A percentile compares a stretch with the other conserved stretches of the same genome.
Evolutionary conservation across 192 early-diverging fungal species (phyloP).

Genomic region (Coemansia guatemalensis): DNA sequence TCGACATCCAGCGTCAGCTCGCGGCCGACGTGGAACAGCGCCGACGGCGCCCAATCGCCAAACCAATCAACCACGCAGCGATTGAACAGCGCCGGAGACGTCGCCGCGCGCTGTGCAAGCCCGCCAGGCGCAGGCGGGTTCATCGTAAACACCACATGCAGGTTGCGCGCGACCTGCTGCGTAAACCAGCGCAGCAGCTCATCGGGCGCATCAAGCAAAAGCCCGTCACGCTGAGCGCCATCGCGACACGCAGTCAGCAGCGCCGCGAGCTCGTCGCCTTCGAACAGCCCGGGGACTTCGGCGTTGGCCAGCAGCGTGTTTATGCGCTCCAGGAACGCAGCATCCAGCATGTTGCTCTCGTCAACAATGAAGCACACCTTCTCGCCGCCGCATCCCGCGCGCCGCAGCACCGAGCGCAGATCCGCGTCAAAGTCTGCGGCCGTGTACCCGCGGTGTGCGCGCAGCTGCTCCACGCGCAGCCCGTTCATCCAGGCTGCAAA

Average conservation of each 20-base stretch:
- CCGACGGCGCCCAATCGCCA: conserved; percentile 98
- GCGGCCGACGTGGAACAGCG: conserved; percentile 96
- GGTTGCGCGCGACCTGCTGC: conserved; percentile 90
- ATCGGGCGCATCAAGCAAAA: conserved; percentile 90
- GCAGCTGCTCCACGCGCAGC: conserved; percentile 91
- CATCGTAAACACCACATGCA: conserved; percentile 99
- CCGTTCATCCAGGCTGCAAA: conserved; percentile 99
- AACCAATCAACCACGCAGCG: conserved; percentile 99
- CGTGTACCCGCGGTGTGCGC: conserved; percentile 96
- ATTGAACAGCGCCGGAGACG: conserved; percentile 99
- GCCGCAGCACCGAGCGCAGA: conserved; percentile 81
- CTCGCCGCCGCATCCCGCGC: conserved; percentile 96
- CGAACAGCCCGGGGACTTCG: conserved; percentile 98
- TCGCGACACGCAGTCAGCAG: conserved; percentile 96
- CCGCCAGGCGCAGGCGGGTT: conserved; percentile 92
- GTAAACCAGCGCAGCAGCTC: conserved; percentile 99
- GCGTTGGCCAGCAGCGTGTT: conserved; percentile 99
- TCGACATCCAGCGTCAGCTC: conserved; percentile 94
- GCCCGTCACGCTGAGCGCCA: conserved; percentile 87
- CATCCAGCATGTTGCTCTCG: conserved; percentile 95
- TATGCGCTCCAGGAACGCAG: conserved; percentile 99
- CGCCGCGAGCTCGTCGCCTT: conserved; percentile 94
- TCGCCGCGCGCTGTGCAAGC: conserved; percentile 88
- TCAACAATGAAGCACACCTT: conserved; percentile 98
- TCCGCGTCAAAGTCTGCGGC: conserved; percentile 99